These are phyloP conservation scores for Suillus tomentosus DNA, from an alignment of 768 basidiomycete species.

Conservation along the genomic window DNA sequence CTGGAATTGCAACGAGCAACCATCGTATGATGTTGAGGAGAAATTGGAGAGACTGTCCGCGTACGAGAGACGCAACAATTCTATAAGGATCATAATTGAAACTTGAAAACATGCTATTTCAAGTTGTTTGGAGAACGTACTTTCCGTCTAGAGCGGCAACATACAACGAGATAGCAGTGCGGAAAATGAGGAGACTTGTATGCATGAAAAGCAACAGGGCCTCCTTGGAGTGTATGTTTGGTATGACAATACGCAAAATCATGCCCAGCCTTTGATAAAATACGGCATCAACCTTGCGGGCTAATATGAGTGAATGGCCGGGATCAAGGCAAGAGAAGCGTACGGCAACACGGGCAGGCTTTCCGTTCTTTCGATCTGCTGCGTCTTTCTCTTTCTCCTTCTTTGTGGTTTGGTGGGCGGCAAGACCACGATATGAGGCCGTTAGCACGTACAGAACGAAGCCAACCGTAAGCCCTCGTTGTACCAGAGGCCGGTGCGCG, in stretches of 20 bases:
- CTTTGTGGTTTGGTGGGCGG: constrained; percentile 40
- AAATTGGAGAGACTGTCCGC: constrained; percentile 78
- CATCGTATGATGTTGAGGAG: constrained; percentile 84
- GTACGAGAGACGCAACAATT: constrained; percentile 93
- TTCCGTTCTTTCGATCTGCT: constrained; percentile 35
- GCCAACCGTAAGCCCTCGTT: constrained; percentile 64
- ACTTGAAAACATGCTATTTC: constrained; percentile 6
- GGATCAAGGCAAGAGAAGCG: constrained; percentile 27
- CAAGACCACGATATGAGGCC: constrained; percentile 60
- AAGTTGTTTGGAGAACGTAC: constrained; percentile 42
- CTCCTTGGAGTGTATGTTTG: constrained; percentile 82
- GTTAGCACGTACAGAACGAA: constrained; percentile 75
- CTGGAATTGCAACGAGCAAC: constrained; percentile 90
- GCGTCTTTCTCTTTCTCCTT: constrained; percentile 24
- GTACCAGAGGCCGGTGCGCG: constrained; percentile 67
- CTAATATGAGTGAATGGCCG: not conserved
- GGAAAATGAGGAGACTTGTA: constrained; percentile 82
- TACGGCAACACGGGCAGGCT: constrained; percentile 68
- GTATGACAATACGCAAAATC: constrained; percentile 88
- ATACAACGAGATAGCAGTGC: constrained; percentile 91
- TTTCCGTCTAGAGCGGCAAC: constrained; percentile 93
- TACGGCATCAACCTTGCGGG: constrained; percentile 76
- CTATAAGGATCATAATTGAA: constrained; percentile 39
- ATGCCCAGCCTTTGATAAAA: constrained; percentile 81
- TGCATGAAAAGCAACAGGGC: constrained; percentile 86